phyloP scores from a whole-genome alignment of 1,284 basidiomycete species.

The Cryptococcus sp. region DNA sequence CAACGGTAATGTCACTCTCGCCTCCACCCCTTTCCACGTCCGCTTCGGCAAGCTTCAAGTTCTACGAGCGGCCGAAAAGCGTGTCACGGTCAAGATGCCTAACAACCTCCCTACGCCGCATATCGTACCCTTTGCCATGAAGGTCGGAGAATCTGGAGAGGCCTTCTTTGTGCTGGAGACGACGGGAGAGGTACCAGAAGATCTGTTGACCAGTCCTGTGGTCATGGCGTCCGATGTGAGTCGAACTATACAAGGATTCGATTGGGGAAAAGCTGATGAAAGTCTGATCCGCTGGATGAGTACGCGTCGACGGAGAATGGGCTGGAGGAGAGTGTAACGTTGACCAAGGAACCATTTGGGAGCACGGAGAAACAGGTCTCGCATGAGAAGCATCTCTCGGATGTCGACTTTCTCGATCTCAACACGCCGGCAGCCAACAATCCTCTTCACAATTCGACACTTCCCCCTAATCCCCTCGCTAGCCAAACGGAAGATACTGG shows the following conservation, averaged over 20 bases:
- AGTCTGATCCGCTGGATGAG: neutral
- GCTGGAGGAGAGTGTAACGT: conserved; percentile 4
- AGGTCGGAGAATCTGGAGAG: conserved; percentile 97
- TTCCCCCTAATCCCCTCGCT: conserved; percentile 38
- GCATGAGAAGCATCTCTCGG: conserved; percentile 19
- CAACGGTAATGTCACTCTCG: conserved; percentile 59
- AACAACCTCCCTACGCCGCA: conserved; percentile 45
- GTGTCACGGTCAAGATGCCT: conserved; percentile 71
- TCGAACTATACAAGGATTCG: neutral
- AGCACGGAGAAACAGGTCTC: conserved; percentile 28
- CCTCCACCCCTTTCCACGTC: conserved; percentile 95
- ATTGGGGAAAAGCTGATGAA: too few species aligned
- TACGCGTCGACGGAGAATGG: neutral
- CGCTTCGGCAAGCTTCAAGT: conserved; percentile 98
- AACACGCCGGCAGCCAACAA: conserved; percentile 21
- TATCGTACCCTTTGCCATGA: conserved; percentile 84
- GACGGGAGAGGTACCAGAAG: conserved; percentile 84
- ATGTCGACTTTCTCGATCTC: conserved; percentile 46
- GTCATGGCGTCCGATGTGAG: conserved; percentile 51
- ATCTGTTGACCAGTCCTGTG: conserved; percentile 88
- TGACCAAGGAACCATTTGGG: conserved; percentile 44
- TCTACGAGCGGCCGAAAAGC: conserved; percentile 87
- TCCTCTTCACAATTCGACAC: conserved; percentile 10
- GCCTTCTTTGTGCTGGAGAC: conserved; percentile 99
- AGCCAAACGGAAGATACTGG: conserved; percentile 19